These are phyloP conservation scores for Eudorina sp. DNA, from an alignment of 139 green algal genomes.

Conservation along the genomic window DNA sequence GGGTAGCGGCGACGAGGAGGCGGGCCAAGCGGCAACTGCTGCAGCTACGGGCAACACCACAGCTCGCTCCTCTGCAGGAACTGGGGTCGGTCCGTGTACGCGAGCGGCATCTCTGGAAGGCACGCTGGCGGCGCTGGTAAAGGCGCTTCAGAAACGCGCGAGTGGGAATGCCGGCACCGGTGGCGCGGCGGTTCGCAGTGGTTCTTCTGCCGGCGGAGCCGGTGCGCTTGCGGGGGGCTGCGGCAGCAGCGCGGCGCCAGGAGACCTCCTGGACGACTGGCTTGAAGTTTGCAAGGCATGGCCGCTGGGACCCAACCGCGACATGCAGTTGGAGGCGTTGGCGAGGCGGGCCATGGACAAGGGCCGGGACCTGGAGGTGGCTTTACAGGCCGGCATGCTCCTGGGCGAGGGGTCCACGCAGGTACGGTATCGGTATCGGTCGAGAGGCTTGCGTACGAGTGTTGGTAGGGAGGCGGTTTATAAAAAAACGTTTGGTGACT, in stretches of 20 bases:
- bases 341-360: constrained; percentile 26
- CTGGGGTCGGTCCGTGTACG: neutral
- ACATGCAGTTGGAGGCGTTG: constrained; percentile 20
- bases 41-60: too few relatives aligned
- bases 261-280: constrained; percentile 32
- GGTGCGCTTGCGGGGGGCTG: neutral
- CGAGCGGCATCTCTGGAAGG: constrained; percentile 1
- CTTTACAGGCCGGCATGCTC: constrained; percentile 34
- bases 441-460: too few relatives aligned
- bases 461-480: too few relatives aligned
- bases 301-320: constrained; percentile 9
- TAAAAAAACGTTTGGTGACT: too few relatives aligned
- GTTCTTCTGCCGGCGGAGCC: neutral
- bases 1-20: constrained; percentile 34
- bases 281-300: constrained; percentile 46
- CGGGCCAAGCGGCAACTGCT: neutral
- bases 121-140: neutral
- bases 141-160: constrained; percentile 10
- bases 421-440: too few relatives aligned
- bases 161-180: neutral
- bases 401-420: constrained; percentile 8
- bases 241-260: neutral
- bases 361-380: constrained; percentile 33
- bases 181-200: neutral
- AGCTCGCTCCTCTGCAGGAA: neutral